These are phyloP conservation scores for Dissophora globulifera DNA, from an alignment of 192 early-diverging fungal species.

Conservation along the genomic window DNA sequence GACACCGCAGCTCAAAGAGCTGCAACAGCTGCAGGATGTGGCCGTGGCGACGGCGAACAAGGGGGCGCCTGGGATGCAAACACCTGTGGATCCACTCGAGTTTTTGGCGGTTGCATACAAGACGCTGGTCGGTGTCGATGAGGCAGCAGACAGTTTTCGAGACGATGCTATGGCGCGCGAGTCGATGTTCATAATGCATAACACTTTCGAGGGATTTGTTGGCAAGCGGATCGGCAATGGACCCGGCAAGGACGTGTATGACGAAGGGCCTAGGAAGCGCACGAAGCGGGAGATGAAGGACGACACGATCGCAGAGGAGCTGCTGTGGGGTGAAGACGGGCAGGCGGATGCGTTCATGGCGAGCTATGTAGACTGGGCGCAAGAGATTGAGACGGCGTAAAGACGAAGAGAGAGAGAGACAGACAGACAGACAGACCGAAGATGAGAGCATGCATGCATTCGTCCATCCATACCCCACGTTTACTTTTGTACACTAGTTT, in stretches of 20 bases:
- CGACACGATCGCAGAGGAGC: constrained; percentile 3
- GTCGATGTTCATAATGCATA: constrained; percentile 21
- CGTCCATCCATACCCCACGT: too few relatives aligned
- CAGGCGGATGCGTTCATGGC: constrained; percentile 34
- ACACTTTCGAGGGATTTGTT: constrained; percentile 49
- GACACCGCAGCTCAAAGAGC: constrained; percentile 24
- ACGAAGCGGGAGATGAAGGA: constrained; percentile 10
- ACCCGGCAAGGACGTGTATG: constrained; percentile 37
- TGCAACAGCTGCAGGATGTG: constrained; percentile 26
- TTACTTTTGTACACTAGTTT: too few relatives aligned
- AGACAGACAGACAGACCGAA: too few relatives aligned
- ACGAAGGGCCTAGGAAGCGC: constrained; percentile 8
- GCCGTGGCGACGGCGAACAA: not conserved
- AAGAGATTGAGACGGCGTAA: constrained; percentile 8
- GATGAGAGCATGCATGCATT: too few relatives aligned
- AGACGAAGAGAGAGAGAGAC: not conserved
- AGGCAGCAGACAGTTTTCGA: not conserved
- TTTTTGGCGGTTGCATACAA: constrained; percentile 29
- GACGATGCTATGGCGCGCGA: constrained; percentile 9
- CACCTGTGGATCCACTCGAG: constrained; percentile 30
- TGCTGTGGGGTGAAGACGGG: constrained; percentile 23
- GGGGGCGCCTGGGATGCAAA: not conserved
- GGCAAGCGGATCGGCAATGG: constrained; percentile 45
- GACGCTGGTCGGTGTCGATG: constrained; percentile 17
- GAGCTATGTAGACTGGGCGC: constrained; percentile 34